Evolutionary conservation across 306 rosid genomes (phyloP), one percentile per base, ranked within the genome.

Genomic region (Fragaria vesca): DNA sequence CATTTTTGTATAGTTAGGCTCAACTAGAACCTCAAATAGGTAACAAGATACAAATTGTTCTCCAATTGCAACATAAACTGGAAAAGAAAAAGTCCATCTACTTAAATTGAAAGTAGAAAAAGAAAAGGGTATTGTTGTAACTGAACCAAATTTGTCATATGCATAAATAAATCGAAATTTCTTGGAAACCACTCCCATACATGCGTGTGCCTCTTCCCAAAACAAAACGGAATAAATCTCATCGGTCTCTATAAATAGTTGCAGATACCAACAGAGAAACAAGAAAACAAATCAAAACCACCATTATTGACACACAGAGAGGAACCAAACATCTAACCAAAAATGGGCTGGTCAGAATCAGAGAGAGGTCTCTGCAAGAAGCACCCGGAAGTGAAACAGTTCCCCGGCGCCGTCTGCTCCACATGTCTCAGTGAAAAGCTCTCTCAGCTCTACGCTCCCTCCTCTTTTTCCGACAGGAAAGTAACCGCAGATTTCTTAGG

Each of bases 391-490:
- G 81, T 76, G 78, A 83, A 74, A 48, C 78, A 67, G 76, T 4
- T 74, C 34, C 89, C 90, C 6, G 90, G 91, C 30, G 78, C 71
- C 12, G 96, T 91, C 69, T 91, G 96, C 5, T 84, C 93, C 0
- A 66, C 73, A 66, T 91, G 96, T 32, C 79, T 91, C 0, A 85
- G 89, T 26, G 91, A 91, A 32, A 87, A 82, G 54, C 91, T 91
- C 4, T 82, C 87, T 6, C 80, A 84, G 38, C 87, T 91, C 6
- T 50, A 73, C 54, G 62, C 66, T 34, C 69, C 80, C 8, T 30
- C 78, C 71, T 61, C 58, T 3, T 45, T 52, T 2, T 18, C 71
- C 28, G 47, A 66, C 26, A 4, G 0, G 1, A 66, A 66, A 17
- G 5, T 66, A 4, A 66, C 71, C 0, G 71, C 71, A 17, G 71